A percentile compares a stretch with the other conserved stretches of the same genome.
Evolutionary conservation across 495 filamentous ascomycete species (phyloP).

Genomic region (Ramalina intermedia): DNA sequence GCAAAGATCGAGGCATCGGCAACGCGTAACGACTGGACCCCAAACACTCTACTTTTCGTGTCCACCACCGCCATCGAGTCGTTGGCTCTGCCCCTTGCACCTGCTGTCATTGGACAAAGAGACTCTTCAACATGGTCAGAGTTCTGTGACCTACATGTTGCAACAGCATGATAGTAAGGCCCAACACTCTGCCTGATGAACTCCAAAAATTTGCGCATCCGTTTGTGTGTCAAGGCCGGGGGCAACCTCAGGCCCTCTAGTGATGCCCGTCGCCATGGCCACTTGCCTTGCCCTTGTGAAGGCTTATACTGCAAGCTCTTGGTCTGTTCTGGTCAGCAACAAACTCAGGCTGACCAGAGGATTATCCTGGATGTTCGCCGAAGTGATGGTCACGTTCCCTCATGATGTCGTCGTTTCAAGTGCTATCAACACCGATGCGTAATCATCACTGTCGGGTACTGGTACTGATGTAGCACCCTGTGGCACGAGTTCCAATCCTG

Average conservation of each 20-base stretch:
- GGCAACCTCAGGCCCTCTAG: constrained; percentile 32
- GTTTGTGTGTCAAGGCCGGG: constrained; percentile 27
- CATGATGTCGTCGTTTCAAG: constrained; percentile 36
- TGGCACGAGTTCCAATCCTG: constrained; percentile 38
- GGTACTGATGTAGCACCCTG: constrained; percentile 11
- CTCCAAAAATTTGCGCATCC: constrained; percentile 36
- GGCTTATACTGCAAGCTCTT: constrained; percentile 34
- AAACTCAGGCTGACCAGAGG: constrained; percentile 26
- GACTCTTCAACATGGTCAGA: too few species aligned
- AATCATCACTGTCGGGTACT: constrained; percentile 17
- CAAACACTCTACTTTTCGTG: constrained; percentile 31
- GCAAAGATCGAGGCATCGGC: constrained; percentile 48
- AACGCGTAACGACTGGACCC: constrained; percentile 39
- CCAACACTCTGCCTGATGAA: constrained; percentile 26
- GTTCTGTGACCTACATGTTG: too few species aligned
- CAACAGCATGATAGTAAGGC: constrained; percentile 37
- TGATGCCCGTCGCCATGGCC: constrained; percentile 24
- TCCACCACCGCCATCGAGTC: constrained; percentile 47
- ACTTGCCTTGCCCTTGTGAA: constrained; percentile 41
- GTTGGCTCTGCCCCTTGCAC: constrained; percentile 31
- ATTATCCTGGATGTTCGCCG: neutral
- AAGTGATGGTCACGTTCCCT: constrained; percentile 26
- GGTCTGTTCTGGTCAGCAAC: constrained; percentile 20
- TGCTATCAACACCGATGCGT: constrained; percentile 26
- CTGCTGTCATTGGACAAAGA: neutral